These are phyloP conservation scores for Phyllosticta citribraziliensis DNA, from an alignment of 2,329 filamentous ascomycete species.

Conservation along the genomic window DNA sequence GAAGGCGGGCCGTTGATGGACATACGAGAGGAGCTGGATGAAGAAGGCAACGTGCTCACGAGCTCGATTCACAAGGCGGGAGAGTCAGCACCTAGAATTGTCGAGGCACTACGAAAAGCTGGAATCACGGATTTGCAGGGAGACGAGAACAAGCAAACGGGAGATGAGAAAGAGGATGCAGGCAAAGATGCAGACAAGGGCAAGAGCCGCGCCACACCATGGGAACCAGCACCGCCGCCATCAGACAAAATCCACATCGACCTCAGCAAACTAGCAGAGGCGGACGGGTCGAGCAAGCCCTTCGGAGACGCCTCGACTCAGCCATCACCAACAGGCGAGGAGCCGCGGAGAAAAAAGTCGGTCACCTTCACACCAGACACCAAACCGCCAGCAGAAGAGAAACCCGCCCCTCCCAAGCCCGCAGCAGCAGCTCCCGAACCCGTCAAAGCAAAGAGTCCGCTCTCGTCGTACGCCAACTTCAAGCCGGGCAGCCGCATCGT, in stretches of 20 bases:
- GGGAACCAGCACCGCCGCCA: neutral
- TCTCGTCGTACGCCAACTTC: slow-evolving; percentile 15
- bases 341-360: neutral
- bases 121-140: slow-evolving; percentile 43
- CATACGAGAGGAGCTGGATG: slow-evolving; percentile 85
- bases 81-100: slow-evolving; percentile 54
- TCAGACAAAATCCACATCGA: neutral
- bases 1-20: slow-evolving; percentile 73
- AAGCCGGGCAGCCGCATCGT: slow-evolving; percentile 28
- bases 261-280: neutral
- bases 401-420: slow-evolving; percentile 44
- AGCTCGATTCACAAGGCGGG: slow-evolving; percentile 46
- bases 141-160: neutral
- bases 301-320: neutral
- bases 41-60: slow-evolving; percentile 73
- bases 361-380: slow-evolving; percentile 3
- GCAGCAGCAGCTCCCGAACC: slow-evolving; percentile 23
- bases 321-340: neutral
- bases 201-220: neutral
- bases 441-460: slow-evolving; percentile 4
- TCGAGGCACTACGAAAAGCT: slow-evolving; percentile 67
- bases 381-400: neutral
- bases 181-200: neutral
- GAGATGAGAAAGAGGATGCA: neutral
- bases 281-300: neutral